A percentile compares a stretch with the other conserved stretches of the same genome.
Conservation (phyloP, 805 yeast species). For the Ogataea pignaliae region DNA sequence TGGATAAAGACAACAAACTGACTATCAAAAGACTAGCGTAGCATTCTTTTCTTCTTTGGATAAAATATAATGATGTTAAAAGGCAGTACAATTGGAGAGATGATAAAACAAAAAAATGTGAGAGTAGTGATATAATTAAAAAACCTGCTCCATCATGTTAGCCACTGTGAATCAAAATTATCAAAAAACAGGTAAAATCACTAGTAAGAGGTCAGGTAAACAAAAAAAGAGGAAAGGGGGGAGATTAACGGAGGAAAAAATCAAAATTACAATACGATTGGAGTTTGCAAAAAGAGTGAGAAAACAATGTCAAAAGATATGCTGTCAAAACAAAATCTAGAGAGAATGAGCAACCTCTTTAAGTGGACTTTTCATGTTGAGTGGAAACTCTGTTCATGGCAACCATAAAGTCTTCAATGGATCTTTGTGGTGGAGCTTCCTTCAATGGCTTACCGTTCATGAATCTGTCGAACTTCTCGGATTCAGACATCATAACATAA, state of each 20-base stretch:
- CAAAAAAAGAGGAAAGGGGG: too few relatives aligned
- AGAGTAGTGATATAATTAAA: too few relatives aligned
- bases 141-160: too few relatives aligned
- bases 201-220: too few relatives aligned
- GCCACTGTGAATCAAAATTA: too few relatives aligned
- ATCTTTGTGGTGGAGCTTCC: slow-evolving; percentile 52
- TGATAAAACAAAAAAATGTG: too few relatives aligned
- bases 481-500: slow-evolving; percentile 80
- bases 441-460: slow-evolving; percentile 68
- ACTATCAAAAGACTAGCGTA: too few relatives aligned
- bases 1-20: background rate
- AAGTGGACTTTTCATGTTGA: slow-evolving; percentile 76
- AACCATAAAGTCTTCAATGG: slow-evolving; percentile 72
- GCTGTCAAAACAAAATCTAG: background rate
- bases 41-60: too few relatives aligned
- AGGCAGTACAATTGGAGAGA: too few relatives aligned
- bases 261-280: background rate
- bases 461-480: slow-evolving; percentile 67
- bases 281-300: background rate
- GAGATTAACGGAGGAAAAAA: background rate
- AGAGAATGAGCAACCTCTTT: slow-evolving; percentile 19
- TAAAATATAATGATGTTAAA: too few relatives aligned
- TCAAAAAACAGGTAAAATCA: too few relatives aligned
- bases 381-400: slow-evolving; percentile 84
- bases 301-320: background rate